Base-by-base conservation (phyloP, 2,329 filamentous ascomycete species). In the Fusarium torulosum region DNA sequence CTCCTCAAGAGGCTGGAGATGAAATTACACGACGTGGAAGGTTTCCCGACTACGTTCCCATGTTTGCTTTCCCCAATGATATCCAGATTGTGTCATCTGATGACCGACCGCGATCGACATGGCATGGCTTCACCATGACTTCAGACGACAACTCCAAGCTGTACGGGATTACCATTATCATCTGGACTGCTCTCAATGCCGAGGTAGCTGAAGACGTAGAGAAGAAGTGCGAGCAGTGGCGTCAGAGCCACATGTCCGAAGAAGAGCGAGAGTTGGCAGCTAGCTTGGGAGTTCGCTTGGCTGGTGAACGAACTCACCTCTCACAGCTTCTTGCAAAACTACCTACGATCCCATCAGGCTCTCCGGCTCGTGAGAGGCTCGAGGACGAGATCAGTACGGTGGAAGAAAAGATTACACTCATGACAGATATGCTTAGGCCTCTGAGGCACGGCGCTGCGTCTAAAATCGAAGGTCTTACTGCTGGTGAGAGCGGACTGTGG, bases 61-160 rank as follows among this genome's bases (percentile, higher is more conserved):
- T 99, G 96, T 99, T 99, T 79, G 94, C 96, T 53, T 99, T 98
- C 74, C 96, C 96, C 44, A 97, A 98, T 79, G 96, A 99, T 78
- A 96, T 99, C 72, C 94, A 94, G 67, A 96, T 99, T 52, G 93
- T 98, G 11, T 97, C 96, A 2, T 94, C 94, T 2, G 96, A 99
- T 75, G 93, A 97, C 76, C 87, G 94, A 64, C 96, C 96, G 1
- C 87, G 94, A 64, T 95, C 96, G n/a, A 97, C 94, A 23, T 99
- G 96, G 96, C 96, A 99, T 79, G 96, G 96, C 47, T 99, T 99
- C 76, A 94, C 93, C 65, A 98, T 99, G 96, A 99, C 96, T 3
- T 91, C 91, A 21, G 92, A 92, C 56, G 94, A 98, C 76, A 95
- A 93, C 73, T 91, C 93, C 55, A 97, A 96, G 77, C 84, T 98